Base-by-base conservation (phyloP, 192 early-diverging fungal genomes). In the Funneliformis mosseae region DNA sequence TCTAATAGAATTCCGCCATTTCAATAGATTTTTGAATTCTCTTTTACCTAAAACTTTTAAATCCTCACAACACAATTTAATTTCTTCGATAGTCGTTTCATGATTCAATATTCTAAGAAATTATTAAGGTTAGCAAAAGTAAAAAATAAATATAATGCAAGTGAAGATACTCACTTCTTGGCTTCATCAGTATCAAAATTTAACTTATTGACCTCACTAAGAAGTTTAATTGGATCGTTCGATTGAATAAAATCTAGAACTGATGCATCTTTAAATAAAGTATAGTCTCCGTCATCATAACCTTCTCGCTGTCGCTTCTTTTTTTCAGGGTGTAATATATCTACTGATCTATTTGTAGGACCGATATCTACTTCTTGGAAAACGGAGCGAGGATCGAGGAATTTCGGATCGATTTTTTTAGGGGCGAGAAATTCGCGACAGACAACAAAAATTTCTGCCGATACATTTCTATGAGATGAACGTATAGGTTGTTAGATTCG, bases 371-470 rank as follows among this genome's bases (percentile, higher is more conserved):
- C 84, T 72, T 99, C 97, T 80, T 95, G 93, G 85, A 99, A 99
- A 33, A 97, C 98, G 67, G 93, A 90, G 82, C 95, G 96, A 59
- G 96, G 91, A 82, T 98, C 97, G 68, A 99, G 89, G 82, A 99
- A 91, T 67, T 91, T 88, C 61, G 96, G 94, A 85, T 99, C 98
- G 83, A 99, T 94, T 84, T 95, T 94, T 84, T 96, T 96, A 60
- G 97, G 96, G 0, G 96, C 96, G 84, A 95, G 87, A 84, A 91
- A 99, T 77, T 95, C 96, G 38, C 91, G 88, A 88, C 98, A 99
- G 8, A 99, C 96, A 38, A 99, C 97, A 88, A 97, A 99, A 79
- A 99, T 99, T 92, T 99, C 98, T 8, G 98, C 98, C 69, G 98
- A 99, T 12, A 99, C 98, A 72, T 95, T 97, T 88, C 98, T 91